Conservation (phyloP, 139 green algal genomes). For the Ettlia oleoabundans region DNA sequence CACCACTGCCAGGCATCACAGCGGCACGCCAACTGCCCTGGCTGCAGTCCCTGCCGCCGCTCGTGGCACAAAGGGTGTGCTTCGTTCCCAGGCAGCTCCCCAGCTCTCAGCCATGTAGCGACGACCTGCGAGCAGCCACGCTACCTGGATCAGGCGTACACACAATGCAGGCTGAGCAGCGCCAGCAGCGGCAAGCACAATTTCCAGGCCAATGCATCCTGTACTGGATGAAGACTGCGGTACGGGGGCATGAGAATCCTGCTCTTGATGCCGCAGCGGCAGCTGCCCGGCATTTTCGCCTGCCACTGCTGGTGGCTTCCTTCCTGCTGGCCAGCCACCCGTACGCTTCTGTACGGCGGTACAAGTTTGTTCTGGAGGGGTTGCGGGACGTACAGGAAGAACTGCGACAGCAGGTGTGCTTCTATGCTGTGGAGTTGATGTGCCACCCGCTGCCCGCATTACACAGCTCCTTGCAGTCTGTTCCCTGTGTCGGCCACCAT, state of each 20-base stretch:
- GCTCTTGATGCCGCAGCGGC: slow-evolving; percentile 16
- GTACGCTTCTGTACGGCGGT: background rate
- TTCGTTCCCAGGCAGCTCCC: background rate
- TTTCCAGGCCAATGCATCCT: background rate
- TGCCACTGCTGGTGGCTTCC: slow-evolving; percentile 21
- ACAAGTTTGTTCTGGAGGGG: slow-evolving; percentile 1
- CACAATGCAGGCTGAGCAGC: background rate
- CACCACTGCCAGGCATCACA: background rate
- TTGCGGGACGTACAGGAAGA: slow-evolving; percentile 13
- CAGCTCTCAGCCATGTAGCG: background rate
- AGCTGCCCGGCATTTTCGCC: background rate
- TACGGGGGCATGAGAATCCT: slow-evolving; percentile 20
- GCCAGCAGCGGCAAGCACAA: background rate
- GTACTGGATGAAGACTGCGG: slow-evolving; percentile 30
- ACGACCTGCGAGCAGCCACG: too few species aligned
- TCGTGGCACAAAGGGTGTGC: background rate
- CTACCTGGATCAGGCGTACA: background rate
- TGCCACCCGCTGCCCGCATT: too few species aligned
- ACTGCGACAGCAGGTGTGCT: slow-evolving; percentile 16
- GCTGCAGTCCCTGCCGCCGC: slow-evolving; percentile 14
- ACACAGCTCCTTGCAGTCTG: too few species aligned
- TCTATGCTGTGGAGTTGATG: too few species aligned
- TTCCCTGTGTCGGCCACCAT: too few species aligned
- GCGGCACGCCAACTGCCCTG: background rate
- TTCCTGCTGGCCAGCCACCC: slow-evolving; percentile 29